phyloP scores from a whole-genome alignment of 1,284 basidiomycete genomes.

The Vanrija sp. region DNA sequence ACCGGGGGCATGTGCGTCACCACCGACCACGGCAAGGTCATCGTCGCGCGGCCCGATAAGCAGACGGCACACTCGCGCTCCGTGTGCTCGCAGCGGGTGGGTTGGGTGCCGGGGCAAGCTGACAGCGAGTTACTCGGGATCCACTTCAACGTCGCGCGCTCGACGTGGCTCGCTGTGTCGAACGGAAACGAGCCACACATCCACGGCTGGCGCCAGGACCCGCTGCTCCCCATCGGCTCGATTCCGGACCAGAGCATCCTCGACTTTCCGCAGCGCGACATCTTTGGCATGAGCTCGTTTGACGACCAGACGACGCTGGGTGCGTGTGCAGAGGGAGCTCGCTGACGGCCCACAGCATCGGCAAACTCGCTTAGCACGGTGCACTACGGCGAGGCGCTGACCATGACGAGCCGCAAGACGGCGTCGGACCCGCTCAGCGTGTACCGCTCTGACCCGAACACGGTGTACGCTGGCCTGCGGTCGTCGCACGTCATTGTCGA shows the following conservation, averaged over 20 bases:
- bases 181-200: slow-evolving; percentile 35
- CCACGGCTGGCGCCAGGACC: slow-evolving; percentile 31
- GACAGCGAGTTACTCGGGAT: slow-evolving; percentile 28
- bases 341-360: slow-evolving; percentile 11
- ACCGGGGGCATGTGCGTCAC: slow-evolving; percentile 14
- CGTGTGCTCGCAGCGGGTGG: slow-evolving; percentile 29
- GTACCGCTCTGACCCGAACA: slow-evolving; percentile 24
- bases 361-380: slow-evolving; percentile 16
- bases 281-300: slow-evolving; percentile 29
- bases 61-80: slow-evolving; percentile 17
- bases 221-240: neutral
- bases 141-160: slow-evolving; percentile 29
- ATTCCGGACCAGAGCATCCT: slow-evolving; percentile 22
- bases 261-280: slow-evolving; percentile 26
- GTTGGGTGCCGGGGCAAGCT: slow-evolving; percentile 3
- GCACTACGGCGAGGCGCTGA: slow-evolving; percentile 10
- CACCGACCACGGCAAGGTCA: slow-evolving; percentile 39
- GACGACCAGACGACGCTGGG: slow-evolving; percentile 34
- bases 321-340: neutral
- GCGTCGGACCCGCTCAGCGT: slow-evolving; percentile 31
- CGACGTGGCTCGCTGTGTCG: slow-evolving; percentile 23
- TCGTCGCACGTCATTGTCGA: slow-evolving; percentile 16
- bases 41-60: slow-evolving; percentile 6
- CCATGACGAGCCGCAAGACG: slow-evolving; percentile 15
- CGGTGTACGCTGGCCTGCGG: slow-evolving; percentile 34